These are phyloP conservation scores for Benincasa hispida DNA, from an alignment of 306 rosid species.

Conservation along the genomic window DNA sequence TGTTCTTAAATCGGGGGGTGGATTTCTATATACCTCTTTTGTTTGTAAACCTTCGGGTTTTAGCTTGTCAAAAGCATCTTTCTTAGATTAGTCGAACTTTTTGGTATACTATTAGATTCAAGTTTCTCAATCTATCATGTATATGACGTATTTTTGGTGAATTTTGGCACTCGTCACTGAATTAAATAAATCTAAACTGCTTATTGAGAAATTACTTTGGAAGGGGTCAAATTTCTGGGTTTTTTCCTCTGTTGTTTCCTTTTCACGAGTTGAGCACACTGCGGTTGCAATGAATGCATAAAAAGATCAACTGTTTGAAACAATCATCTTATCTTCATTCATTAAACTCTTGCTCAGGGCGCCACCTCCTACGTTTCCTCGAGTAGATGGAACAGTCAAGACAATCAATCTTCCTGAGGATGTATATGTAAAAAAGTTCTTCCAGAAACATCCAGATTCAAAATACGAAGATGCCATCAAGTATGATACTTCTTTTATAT, in stretches of 20 bases:
- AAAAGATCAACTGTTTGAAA: not conserved
- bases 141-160: not conserved
- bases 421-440: constrained; percentile 53
- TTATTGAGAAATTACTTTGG: not conserved
- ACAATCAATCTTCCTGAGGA: constrained; percentile 80
- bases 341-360: constrained; percentile 31
- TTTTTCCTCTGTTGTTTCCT: not conserved
- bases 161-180: not conserved
- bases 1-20: not conserved
- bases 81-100: not conserved
- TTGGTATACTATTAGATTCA: not conserved
- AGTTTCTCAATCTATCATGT: not conserved
- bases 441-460: constrained; percentile 63
- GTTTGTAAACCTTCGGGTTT: not conserved
- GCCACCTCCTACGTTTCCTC: constrained; percentile 78
- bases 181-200: not conserved
- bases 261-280: not conserved
- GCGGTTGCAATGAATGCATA: not conserved
- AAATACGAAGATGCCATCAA: constrained; percentile 53
- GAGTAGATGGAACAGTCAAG: constrained; percentile 41
- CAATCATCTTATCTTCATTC: not conserved
- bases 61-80: not conserved
- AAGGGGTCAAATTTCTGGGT: not conserved
- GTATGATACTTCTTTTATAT: constrained; percentile 26
- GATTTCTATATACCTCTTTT: not conserved